These are phyloP conservation scores for Kodamaea kaohsiungensis DNA, from an alignment of 805 yeast species.

Conservation along the genomic window DNA sequence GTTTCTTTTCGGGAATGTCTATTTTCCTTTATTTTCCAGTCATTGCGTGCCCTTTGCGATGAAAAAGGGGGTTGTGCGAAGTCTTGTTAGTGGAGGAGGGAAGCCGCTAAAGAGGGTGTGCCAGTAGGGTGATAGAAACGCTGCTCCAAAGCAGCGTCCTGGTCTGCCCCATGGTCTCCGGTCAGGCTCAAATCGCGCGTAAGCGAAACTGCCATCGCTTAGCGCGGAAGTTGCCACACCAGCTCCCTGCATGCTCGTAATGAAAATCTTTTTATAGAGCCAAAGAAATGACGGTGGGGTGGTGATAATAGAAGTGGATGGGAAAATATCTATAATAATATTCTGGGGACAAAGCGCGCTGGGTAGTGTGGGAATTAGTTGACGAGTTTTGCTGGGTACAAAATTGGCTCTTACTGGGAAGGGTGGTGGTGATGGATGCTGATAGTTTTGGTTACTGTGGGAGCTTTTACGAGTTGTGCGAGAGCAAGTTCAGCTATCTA, in stretches of 20 bases:
- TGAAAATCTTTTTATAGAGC: background rate
- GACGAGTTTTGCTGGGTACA: background rate
- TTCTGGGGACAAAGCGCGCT: background rate
- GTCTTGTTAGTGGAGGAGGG: slow-evolving; percentile 1
- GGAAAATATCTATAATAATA: background rate
- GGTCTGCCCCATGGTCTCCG: background rate
- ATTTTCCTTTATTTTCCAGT: background rate
- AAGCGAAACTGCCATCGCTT: background rate
- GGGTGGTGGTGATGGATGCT: no score
- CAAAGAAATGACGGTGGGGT: background rate
- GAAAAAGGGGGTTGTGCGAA: slow-evolving; percentile 4
- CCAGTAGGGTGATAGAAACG: slow-evolving; percentile 1
- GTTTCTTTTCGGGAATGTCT: slow-evolving; percentile 1
- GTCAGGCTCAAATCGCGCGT: background rate
- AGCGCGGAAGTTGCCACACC: background rate
- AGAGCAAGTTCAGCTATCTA: no score
- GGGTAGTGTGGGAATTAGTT: background rate
- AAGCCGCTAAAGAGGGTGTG: slow-evolving; percentile 5
- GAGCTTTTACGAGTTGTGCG: no score
- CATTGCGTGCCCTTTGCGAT: slow-evolving; percentile 2
- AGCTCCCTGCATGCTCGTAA: background rate
- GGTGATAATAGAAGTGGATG: background rate
- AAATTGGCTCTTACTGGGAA: no score
- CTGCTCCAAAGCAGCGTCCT: background rate
- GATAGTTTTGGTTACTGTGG: no score